These are phyloP conservation scores for Colletotrichum brevisporum DNA, from an alignment of 2,329 filamentous ascomycete genomes.

Conservation along the genomic window DNA sequence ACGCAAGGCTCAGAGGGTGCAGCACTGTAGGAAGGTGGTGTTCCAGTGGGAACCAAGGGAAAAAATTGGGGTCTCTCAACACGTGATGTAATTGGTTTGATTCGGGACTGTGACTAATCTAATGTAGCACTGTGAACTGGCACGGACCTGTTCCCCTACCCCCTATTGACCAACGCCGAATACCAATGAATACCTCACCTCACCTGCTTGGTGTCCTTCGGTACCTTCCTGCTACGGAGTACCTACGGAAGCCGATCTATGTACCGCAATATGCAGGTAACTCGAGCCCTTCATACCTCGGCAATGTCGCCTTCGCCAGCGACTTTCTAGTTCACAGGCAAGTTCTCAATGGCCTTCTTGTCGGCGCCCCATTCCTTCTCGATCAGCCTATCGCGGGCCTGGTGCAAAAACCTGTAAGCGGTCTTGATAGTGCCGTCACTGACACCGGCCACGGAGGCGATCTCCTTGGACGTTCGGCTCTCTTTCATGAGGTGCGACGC, in stretches of 20 bases:
- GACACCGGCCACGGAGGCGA: slow-evolving; percentile 86
- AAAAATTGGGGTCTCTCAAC: slow-evolving; percentile 23
- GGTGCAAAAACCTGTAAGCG: slow-evolving; percentile 90
- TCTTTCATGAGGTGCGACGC: slow-evolving; percentile 89
- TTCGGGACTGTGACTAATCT: no score
- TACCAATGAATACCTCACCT: no score
- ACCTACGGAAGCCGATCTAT: no score
- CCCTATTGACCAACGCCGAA: no score
- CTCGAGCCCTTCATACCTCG: not conserved
- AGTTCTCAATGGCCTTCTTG: slow-evolving; percentile 77
- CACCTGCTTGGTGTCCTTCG: no score
- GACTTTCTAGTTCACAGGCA: slow-evolving; percentile 64
- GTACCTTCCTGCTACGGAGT: no score
- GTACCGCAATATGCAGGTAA: not conserved
- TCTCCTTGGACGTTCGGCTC: slow-evolving; percentile 85
- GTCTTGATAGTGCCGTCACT: slow-evolving; percentile 98
- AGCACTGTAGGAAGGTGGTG: no score
- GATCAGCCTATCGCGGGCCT: slow-evolving; percentile 80
- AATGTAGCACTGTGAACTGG: no score
- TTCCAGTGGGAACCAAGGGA: slow-evolving; percentile 21
- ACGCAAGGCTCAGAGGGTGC: slow-evolving; percentile 25
- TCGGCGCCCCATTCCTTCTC: slow-evolving; percentile 81
- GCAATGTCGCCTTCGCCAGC: not conserved
- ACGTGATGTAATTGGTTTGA: slow-evolving; percentile 13
- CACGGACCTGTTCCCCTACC: no score